Evolutionary conservation across 805 yeast species (phyloP).

Genomic region (Nakazawaea wyomingensis): DNA sequence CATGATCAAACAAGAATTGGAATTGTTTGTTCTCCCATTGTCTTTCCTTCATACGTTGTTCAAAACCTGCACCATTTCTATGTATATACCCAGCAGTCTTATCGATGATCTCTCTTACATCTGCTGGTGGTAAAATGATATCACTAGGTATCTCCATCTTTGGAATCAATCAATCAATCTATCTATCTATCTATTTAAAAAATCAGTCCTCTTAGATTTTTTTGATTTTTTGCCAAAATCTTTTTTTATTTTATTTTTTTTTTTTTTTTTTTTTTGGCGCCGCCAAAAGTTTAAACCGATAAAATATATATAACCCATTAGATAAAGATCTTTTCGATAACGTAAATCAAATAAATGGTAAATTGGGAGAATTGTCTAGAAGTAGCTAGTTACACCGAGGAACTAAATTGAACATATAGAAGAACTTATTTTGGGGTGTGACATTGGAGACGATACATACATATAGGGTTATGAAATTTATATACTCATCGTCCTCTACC

Average conservation of each 20-base stretch:
- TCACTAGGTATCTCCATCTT: conserved; percentile 1
- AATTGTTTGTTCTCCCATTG: conserved; percentile 50
- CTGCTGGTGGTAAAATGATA: conserved; percentile 41
- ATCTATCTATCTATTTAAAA: too few relatives aligned
- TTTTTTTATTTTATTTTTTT: background rate
- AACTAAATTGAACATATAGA: too few relatives aligned
- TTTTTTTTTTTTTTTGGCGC: background rate
- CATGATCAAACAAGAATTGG: conserved; percentile 50
- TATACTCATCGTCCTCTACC: background rate
- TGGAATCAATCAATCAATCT: too few relatives aligned
- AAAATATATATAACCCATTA: background rate
- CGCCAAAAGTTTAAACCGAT: background rate
- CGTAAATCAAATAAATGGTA: too few relatives aligned
- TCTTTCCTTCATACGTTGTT: conserved; percentile 42
- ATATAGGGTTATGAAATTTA: conserved; percentile 6
- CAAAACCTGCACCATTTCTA: conserved; percentile 66
- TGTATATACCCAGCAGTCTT: conserved; percentile 69
- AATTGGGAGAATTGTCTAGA: too few relatives aligned
- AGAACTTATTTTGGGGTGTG: too few relatives aligned
- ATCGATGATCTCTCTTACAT: conserved; percentile 47
- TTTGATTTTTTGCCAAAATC: too few relatives aligned
- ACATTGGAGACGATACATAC: too few relatives aligned
- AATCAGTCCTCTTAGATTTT: background rate
- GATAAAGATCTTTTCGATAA: too few relatives aligned
- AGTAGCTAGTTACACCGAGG: too few relatives aligned